Percentiles rank a stretch among this genome's conserved stretches.
These are phyloP conservation scores for Passiflora organensis DNA, from an alignment of 345 rosid species.

Conservation along the genomic window DNA sequence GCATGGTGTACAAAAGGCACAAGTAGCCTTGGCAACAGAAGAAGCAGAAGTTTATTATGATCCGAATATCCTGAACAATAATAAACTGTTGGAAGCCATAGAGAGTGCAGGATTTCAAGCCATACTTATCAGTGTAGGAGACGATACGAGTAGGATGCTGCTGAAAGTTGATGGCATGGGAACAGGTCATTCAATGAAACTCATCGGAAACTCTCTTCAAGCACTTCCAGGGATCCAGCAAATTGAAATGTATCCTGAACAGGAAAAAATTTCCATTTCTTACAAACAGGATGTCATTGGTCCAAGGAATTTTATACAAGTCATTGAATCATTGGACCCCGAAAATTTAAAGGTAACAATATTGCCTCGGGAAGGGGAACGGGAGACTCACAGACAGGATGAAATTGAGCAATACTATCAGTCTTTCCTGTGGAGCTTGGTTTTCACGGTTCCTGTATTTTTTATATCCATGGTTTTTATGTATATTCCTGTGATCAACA, in stretches of 20 bases:
- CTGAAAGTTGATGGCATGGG: slow-evolving; percentile 64
- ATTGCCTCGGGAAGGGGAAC: slow-evolving; percentile 58
- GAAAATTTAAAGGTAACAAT: slow-evolving; percentile 61
- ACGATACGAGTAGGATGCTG: slow-evolving; percentile 59
- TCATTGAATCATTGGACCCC: slow-evolving; percentile 76
- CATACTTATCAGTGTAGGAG: slow-evolving; percentile 60
- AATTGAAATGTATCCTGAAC: slow-evolving; percentile 23
- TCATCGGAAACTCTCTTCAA: slow-evolving; percentile 56
- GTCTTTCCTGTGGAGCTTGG: slow-evolving; percentile 80
- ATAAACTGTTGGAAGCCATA: slow-evolving; percentile 40
- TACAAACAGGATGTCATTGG: slow-evolving; percentile 71
- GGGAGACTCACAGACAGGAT: slow-evolving; percentile 46
- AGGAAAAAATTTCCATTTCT: slow-evolving; percentile 46
- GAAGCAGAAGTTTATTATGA: slow-evolving; percentile 79
- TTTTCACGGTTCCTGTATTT: slow-evolving; percentile 80
- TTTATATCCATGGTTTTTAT: slow-evolving; percentile 75
- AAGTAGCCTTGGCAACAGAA: slow-evolving; percentile 83
- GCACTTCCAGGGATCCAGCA: slow-evolving; percentile 83
- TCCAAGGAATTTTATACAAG: slow-evolving; percentile 65
- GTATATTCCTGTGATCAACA: slow-evolving; percentile 64
- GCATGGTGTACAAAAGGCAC: slow-evolving; percentile 63
- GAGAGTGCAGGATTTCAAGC: slow-evolving; percentile 73
- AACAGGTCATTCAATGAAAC: slow-evolving; percentile 42
- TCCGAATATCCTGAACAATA: slow-evolving; percentile 36
- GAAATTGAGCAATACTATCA: slow-evolving; percentile 60